Percentiles rank a stretch among this genome's conserved stretches.
Evolutionary conservation across 148 eudicot species (phyloP).

Genomic region (Dianthus caryophyllus): DNA sequence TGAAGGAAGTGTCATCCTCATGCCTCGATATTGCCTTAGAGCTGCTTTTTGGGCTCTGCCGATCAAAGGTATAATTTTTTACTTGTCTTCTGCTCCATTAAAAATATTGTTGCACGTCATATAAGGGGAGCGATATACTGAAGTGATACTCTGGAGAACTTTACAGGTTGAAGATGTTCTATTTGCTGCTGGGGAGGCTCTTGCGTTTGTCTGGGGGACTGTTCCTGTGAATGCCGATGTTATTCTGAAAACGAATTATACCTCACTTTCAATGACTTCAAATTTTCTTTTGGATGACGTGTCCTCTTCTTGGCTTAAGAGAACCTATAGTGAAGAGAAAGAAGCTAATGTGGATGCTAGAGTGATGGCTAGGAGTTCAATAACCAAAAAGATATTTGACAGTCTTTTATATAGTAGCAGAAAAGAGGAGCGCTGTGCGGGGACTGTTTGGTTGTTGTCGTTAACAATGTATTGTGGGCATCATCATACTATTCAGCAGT

Average conservation of each 20-base stretch:
- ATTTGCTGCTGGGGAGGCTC: conserved; percentile 98
- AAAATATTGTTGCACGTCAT: neutral
- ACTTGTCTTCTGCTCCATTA: neutral
- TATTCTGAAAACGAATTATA: conserved; percentile 79
- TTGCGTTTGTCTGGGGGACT: conserved; percentile 90
- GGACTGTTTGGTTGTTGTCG: conserved; percentile 90
- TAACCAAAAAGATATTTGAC: conserved; percentile 83
- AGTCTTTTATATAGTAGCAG: conserved; percentile 73
- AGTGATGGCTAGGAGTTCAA: conserved; percentile 52
- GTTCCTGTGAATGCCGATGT: conserved; percentile 88
- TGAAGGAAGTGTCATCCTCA: conserved; percentile 59
- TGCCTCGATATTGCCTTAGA: conserved; percentile 62
- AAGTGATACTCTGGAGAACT: conserved; percentile 18
- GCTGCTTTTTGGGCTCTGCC: conserved; percentile 71
- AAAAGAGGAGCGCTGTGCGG: conserved; percentile 97
- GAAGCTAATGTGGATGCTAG: conserved; percentile 45
- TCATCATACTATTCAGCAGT: conserved; percentile 60
- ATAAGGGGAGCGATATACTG: neutral
- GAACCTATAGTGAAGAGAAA: conserved; percentile 31
- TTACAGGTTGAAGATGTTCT: conserved; percentile 85
- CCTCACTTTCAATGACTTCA: conserved; percentile 82
- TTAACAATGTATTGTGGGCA: conserved; percentile 88
- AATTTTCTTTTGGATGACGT: conserved; percentile 71
- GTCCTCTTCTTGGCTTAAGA: conserved; percentile 46
- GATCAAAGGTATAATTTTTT: conserved; percentile 62